A percentile compares a stretch with the other conserved stretches of the same genome.
Evolutionary conservation across 345 rosid genomes (phyloP).

Genomic region (Euphorbia lathyris): DNA sequence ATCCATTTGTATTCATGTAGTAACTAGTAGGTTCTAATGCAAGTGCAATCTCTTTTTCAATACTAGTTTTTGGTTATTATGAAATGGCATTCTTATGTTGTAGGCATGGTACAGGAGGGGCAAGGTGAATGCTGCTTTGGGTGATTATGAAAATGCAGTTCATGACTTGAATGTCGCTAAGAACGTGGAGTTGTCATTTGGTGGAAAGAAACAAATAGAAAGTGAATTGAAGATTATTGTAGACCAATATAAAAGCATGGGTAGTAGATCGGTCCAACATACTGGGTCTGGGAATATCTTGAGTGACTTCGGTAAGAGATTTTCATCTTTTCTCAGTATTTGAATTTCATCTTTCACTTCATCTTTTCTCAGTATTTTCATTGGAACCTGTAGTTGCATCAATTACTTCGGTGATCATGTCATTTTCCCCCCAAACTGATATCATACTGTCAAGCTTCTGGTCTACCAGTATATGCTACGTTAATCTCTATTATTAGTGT

Average conservation of each 20-base stretch:
- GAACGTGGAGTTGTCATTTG: slow-evolving; percentile 44
- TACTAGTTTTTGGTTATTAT: neutral
- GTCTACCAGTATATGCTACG: neutral
- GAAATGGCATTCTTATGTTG: slow-evolving; percentile 6
- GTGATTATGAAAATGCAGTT: slow-evolving; percentile 48
- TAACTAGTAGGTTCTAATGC: neutral
- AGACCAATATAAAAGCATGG: slow-evolving; percentile 19
- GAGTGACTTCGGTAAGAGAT: slow-evolving; percentile 34
- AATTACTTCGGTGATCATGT: neutral
- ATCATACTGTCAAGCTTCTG: neutral
- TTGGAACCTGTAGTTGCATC: neutral
- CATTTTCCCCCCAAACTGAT: neutral
- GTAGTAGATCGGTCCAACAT: slow-evolving; percentile 14
- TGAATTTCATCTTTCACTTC: neutral
- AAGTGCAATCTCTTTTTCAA: neutral
- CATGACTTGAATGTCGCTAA: slow-evolving; percentile 53
- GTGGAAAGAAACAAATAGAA: slow-evolving; percentile 77
- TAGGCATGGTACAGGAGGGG: slow-evolving; percentile 91
- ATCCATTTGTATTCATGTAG: neutral
- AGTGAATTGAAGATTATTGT: slow-evolving; percentile 44
- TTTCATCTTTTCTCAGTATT: slow-evolving; percentile 3
- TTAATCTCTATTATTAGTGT: neutral
- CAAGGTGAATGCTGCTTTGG: slow-evolving; percentile 63
- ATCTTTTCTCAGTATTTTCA: neutral
- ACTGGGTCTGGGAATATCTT: slow-evolving; percentile 16